Conservation (phyloP, 495 filamentous ascomycete species). For the Neurospora tetraspora region DNA sequence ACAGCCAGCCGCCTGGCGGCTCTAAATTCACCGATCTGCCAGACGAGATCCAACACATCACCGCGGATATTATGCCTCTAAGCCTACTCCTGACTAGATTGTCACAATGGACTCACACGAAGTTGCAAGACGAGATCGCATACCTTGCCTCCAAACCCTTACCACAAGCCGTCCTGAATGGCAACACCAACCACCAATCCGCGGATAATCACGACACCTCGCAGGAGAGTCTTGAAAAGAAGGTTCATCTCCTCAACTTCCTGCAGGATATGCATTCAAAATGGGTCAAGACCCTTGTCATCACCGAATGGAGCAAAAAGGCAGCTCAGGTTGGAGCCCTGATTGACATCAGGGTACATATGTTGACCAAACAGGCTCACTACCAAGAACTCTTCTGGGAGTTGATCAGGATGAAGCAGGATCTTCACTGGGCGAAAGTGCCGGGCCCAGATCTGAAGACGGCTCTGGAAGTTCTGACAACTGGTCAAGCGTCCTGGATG, state of each 20-base stretch:
- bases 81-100: slow-evolving; percentile 61
- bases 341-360: slow-evolving; percentile 72
- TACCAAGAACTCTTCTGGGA: slow-evolving; percentile 48
- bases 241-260: slow-evolving; percentile 63
- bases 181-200: slow-evolving; percentile 11
- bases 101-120: slow-evolving; percentile 71
- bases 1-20: slow-evolving; percentile 7
- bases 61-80: slow-evolving; percentile 61
- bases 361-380: slow-evolving; percentile 46
- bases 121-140: slow-evolving; percentile 58
- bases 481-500: slow-evolving; percentile 62
- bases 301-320: slow-evolving; percentile 78
- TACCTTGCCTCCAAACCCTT: slow-evolving; percentile 57
- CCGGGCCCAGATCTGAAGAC: slow-evolving; percentile 87
- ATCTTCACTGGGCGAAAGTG: slow-evolving; percentile 53
- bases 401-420: slow-evolving; percentile 59
- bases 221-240: slow-evolving; percentile 65
- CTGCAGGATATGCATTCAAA: slow-evolving; percentile 43
- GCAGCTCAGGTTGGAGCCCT: slow-evolving; percentile 65
- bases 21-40: slow-evolving; percentile 44
- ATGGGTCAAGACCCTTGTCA: slow-evolving; percentile 85
- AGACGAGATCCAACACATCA: slow-evolving; percentile 73
- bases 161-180: slow-evolving; percentile 35
- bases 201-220: slow-evolving; percentile 42
- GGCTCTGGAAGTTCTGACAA: slow-evolving; percentile 72